Evolutionary conservation across 495 filamentous ascomycete species (phyloP).

Genomic region (Zalerion maritima): DNA sequence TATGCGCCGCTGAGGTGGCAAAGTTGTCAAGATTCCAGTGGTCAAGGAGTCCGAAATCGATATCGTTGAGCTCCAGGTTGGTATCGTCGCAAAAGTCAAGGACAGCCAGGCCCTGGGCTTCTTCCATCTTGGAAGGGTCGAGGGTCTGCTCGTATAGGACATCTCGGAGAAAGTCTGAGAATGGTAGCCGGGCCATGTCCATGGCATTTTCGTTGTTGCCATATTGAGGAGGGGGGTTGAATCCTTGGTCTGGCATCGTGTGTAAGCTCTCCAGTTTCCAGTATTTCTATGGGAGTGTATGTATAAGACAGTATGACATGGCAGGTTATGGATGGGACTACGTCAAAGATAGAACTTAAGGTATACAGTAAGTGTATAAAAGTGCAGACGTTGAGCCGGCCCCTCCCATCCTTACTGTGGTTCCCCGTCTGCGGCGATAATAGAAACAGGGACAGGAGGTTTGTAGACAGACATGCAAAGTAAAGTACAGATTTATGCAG

Average conservation of each 20-base stretch:
- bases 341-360: too few species aligned
- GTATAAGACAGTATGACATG: too few species aligned
- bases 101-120: slow-evolving; percentile 21
- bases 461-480: too few species aligned
- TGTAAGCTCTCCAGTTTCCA: slow-evolving; percentile 4
- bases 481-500: too few species aligned
- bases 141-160: slow-evolving; percentile 19
- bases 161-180: slow-evolving; percentile 22
- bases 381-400: too few species aligned
- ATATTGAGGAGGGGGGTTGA: not conserved
- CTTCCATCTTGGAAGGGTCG: slow-evolving; percentile 11
- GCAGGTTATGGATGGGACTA: too few species aligned
- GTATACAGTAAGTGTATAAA: too few species aligned
- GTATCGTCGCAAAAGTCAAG: slow-evolving; percentile 36
- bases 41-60: slow-evolving; percentile 44
- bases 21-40: slow-evolving; percentile 36
- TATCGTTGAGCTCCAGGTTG: slow-evolving; percentile 43
- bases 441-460: too few species aligned
- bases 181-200: slow-evolving; percentile 11
- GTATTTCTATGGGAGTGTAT: too few species aligned
- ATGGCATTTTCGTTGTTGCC: slow-evolving; percentile 7
- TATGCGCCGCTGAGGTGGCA: slow-evolving; percentile 18
- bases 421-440: too few species aligned
- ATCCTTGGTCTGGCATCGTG: too few species aligned
- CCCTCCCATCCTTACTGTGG: too few species aligned